phyloP scores from a whole-genome alignment of 2,329 filamentous ascomycete species.

The Cryphonectria japonica region DNA sequence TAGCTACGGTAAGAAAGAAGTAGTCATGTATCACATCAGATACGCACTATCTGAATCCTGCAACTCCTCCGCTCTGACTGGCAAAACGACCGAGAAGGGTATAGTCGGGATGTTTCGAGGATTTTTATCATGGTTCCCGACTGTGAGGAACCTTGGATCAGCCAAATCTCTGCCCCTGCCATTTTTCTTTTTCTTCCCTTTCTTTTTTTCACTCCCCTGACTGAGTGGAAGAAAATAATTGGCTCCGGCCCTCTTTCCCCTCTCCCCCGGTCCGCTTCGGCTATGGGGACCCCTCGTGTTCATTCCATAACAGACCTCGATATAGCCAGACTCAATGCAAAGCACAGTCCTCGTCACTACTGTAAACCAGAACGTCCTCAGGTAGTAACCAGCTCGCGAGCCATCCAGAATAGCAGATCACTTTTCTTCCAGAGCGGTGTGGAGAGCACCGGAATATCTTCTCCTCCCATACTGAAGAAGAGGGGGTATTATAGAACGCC shows the following conservation, averaged over 20 bases:
- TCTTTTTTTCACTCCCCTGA: not conserved
- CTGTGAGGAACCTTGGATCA: no score
- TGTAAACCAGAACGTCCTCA: not conserved
- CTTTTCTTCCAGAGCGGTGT: not conserved
- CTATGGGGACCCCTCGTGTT: not conserved
- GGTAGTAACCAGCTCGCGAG: not conserved
- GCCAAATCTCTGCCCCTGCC: not conserved
- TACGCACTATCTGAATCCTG: conserved; percentile 3
- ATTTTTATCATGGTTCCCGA: not conserved
- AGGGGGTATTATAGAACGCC: not conserved
- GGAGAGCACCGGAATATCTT: not conserved
- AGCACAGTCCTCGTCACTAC: not conserved
- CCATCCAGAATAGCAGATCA: not conserved
- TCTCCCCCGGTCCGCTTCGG: not conserved
- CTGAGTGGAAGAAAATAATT: not conserved
- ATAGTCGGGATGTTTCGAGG: not conserved
- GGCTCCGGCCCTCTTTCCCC: not conserved
- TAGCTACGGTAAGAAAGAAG: not conserved
- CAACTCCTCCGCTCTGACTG: not conserved
- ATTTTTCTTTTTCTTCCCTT: not conserved
- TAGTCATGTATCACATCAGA: not conserved
- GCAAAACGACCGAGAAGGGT: not conserved
- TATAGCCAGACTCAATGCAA: not conserved
- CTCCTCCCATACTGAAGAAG: not conserved
- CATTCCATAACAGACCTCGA: not conserved